phyloP scores from a whole-genome alignment of 1,139 yeast species.

The Arxiozyma heterogenica region DNA sequence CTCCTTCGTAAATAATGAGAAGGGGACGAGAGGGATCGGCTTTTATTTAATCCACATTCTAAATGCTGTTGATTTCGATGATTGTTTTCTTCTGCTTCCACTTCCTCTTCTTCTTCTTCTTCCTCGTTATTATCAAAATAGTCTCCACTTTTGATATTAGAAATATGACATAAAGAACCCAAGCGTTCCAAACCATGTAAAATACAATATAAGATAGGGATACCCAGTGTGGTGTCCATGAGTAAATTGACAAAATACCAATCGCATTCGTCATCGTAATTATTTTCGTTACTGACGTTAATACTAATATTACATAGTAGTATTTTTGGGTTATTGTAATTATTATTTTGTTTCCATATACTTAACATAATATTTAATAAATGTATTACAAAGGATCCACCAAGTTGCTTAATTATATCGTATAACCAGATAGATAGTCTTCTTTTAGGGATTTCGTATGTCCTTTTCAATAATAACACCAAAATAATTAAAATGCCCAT shows the following conservation, averaged over 20 bases:
- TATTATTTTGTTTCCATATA: constrained; percentile 37
- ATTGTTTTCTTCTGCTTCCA: not conserved
- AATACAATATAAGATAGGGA: constrained; percentile 61
- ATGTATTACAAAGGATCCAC: constrained; percentile 82
- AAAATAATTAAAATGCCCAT: constrained; percentile 71
- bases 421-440: constrained; percentile 85
- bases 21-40: not conserved
- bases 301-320: not conserved
- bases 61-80: not conserved
- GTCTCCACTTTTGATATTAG: constrained; percentile 71
- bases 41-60: not conserved
- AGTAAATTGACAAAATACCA: constrained; percentile 88
- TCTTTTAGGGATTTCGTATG: constrained; percentile 71
- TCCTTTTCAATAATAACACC: constrained; percentile 66
- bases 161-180: constrained; percentile 42
- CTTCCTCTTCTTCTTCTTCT: constrained; percentile 3
- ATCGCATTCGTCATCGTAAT: constrained; percentile 55
- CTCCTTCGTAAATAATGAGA: not conserved
- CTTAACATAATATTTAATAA: constrained; percentile 68
- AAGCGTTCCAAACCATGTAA: constrained; percentile 39
- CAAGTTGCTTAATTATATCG: constrained; percentile 81
- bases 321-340: constrained; percentile 6
- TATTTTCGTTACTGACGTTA: constrained; percentile 11
- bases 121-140: constrained; percentile 33
- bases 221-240: constrained; percentile 93